A percentile compares a stretch with the other conserved stretches of the same genome.
These are phyloP conservation scores for Eucalyptus cloeziana DNA, from an alignment of 345 rosid species.

Conservation along the genomic window DNA sequence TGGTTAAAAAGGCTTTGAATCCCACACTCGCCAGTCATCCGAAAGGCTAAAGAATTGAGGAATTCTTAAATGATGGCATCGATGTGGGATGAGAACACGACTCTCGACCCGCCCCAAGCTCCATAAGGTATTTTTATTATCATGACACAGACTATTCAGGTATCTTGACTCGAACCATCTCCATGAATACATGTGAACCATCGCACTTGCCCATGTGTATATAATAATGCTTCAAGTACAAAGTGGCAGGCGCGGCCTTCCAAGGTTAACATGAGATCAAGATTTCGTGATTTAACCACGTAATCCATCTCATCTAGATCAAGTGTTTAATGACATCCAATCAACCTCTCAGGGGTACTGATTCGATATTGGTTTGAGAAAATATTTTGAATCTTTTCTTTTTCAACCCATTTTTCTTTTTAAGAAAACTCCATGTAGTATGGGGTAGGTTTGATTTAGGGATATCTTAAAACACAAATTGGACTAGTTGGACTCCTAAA, in stretches of 20 bases:
- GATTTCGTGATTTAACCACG: neutral
- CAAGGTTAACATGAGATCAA: neutral
- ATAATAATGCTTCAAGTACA: neutral
- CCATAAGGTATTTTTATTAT: neutral
- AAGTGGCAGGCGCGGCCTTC: neutral
- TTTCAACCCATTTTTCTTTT: neutral
- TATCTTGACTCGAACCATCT: neutral
- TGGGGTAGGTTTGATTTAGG: neutral
- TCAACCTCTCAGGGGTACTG: rapidly evolving
- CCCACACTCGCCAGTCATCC: neutral
- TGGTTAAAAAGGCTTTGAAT: neutral
- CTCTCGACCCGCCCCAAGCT: neutral
- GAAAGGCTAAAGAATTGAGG: neutral
- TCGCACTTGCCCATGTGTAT: rapidly evolving
- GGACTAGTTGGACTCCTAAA: neutral
- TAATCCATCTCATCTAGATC: neutral
- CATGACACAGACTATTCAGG: neutral
- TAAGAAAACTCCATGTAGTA: neutral
- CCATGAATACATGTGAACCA: neutral
- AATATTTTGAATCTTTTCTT: neutral
- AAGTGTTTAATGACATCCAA: neutral
- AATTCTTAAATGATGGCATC: neutral
- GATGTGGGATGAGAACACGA: neutral
- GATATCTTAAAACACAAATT: neutral
- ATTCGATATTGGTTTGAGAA: neutral